These are phyloP conservation scores for Juncus inflexus DNA, from an alignment of 176 grass and related monocot genomes.

Conservation along the genomic window DNA sequence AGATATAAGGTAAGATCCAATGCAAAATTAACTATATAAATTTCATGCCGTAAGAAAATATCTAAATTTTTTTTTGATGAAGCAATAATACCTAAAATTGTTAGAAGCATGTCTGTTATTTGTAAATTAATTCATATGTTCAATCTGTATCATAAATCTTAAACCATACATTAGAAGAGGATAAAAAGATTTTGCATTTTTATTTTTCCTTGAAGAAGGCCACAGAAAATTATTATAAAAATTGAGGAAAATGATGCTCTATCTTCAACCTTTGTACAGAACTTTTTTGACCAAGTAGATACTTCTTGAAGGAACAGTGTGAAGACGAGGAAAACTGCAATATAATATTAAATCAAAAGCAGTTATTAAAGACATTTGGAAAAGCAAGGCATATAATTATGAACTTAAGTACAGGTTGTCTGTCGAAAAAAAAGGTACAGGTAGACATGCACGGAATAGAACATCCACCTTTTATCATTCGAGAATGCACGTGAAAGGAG, in stretches of 20 bases:
- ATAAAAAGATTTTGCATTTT: background rate
- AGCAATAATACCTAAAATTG: no score
- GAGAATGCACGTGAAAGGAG: conserved; percentile 12
- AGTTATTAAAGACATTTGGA: background rate
- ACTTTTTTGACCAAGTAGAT: conserved; percentile 9
- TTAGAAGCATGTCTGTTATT: no score
- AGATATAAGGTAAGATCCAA: conserved; percentile 4
- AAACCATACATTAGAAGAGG: background rate
- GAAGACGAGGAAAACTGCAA: conserved; percentile 8
- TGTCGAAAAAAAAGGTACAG: conserved; percentile 17
- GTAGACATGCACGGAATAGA: background rate
- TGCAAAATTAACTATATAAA: background rate
- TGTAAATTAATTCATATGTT: no score
- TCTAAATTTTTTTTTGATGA: no score
- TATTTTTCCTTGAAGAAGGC: background rate
- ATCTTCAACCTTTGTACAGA: background rate
- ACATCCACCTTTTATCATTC: conserved; percentile 26
- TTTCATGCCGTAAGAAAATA: background rate
- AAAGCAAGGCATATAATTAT: conserved; percentile 3
- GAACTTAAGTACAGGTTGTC: background rate
- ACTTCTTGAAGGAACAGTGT: conserved; percentile 6
- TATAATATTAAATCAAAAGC: background rate
- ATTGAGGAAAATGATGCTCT: background rate
- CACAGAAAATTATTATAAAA: background rate
- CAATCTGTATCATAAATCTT: background rate